Evolutionary conservation across 371 early-diverging fungal species (phyloP), one percentile per base, ranked within the genome.

Genomic region (Mucor lusitanicus): DNA sequence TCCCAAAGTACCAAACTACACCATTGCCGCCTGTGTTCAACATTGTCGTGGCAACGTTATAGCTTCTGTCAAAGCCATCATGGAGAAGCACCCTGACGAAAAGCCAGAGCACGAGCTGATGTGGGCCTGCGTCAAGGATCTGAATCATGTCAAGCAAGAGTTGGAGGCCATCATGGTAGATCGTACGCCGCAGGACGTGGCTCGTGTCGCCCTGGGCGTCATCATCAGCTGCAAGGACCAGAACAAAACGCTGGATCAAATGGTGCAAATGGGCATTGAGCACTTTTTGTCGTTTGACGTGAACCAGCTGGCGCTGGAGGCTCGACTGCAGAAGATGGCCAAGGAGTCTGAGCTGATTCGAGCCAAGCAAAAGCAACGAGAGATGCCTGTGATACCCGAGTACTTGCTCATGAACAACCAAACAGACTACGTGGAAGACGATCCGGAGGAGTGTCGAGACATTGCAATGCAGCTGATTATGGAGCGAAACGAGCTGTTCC

Each of bases 401-500:
- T 83, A 83, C 59, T 50, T 83, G 2, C 57, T 75, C 21, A 63
- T 79, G 6, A 70, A 80, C 40, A 83, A 89, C 63, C 66, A 71
- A 2, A 74, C 80, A 7, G 71, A 68, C 0, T 86, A 85, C n/a
- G 71, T 65, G 7, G 87, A 90, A 27, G 84, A 87, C 28, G 88
- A 91, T 61, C 87, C 92, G 0, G 79, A 72, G 13, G 77, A 80
- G 58, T 92, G 92, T 67, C 87, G 90, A 25, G 66, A 82, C 35
- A 80, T 77, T 7, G 90, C 89, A 0, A 77, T 75, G 23, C 82
- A 81, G 23, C 64, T 75, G 2, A 68, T 83, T 54, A 67, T 79
- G 44, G 74, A 85, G 42, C 86, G 91, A 61, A 88, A 90, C 50
- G 89, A 88, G 54, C 64, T 87, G 12, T 91, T 85, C 61, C 71